Percentiles rank a stretch among this genome's conserved stretches.
Evolutionary conservation across 345 rosid species (phyloP).

Genomic region (Acer campestre): DNA sequence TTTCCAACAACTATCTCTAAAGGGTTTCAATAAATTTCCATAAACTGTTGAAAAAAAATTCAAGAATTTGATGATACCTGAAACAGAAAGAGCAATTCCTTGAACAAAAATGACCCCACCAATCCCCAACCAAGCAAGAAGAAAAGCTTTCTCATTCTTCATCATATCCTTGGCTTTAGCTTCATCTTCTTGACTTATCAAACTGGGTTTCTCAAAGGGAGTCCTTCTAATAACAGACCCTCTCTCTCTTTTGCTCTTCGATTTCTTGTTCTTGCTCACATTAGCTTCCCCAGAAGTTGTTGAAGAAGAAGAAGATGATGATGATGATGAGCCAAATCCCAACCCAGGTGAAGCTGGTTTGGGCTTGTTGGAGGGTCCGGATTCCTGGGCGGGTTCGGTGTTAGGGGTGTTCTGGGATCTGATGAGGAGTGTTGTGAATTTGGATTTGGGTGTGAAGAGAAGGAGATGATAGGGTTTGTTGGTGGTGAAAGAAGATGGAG

Average conservation of each 20-base stretch:
- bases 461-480: slow-evolving; percentile 34
- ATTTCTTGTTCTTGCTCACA: slow-evolving; percentile 39
- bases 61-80: slow-evolving; percentile 45
- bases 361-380: slow-evolving; percentile 46
- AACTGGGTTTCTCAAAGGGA: slow-evolving; percentile 69
- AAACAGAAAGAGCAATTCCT: slow-evolving; percentile 75
- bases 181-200: slow-evolving; percentile 52
- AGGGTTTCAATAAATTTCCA: neutral
- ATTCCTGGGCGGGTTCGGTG: slow-evolving; percentile 41
- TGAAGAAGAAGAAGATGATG: slow-evolving; percentile 22
- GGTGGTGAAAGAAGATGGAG: slow-evolving; percentile 32
- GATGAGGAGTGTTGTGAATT: slow-evolving; percentile 27
- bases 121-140: slow-evolving; percentile 82
- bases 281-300: slow-evolving; percentile 28
- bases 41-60: neutral
- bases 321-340: slow-evolving; percentile 59
- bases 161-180: slow-evolving; percentile 57
- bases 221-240: slow-evolving; percentile 55
- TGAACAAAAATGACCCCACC: slow-evolving; percentile 70
- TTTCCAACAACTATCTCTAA: neutral
- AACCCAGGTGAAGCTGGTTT: slow-evolving; percentile 48
- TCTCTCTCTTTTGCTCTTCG: slow-evolving; percentile 52
- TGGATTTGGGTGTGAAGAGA: slow-evolving; percentile 31
- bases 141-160: slow-evolving; percentile 82
- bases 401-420: slow-evolving; percentile 48